Evolutionary conservation across 257 asterid genomes (phyloP), one percentile per base, ranked within the genome.

Genomic region (Solanum pinnatisectum): DNA sequence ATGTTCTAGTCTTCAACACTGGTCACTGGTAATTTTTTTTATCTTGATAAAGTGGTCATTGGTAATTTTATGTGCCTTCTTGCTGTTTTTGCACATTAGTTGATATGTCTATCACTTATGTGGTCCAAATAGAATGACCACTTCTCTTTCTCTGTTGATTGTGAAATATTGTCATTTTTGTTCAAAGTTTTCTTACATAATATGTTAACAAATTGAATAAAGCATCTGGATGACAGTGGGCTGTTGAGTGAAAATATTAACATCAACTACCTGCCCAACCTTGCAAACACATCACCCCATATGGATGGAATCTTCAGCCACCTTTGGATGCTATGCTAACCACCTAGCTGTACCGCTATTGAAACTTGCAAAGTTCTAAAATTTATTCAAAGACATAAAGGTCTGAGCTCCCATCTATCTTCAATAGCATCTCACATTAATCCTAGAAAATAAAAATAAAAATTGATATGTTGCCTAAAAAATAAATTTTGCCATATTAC

Each of bases 1-100:
- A 93, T 90, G 98, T 97, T 83, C 90, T 96, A 79, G 92, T 97
- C 87, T 97, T 96, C 94, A 97, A 96, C 90, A 97, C 99, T 86
- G 98, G 99, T 82, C 99, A 96, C 88, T 97, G 99, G 99, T 96
- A 88, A 94, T 71, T 89, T 87, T 86, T 44, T 44, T 44, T 44
- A 44, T 44, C 52, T 44, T 44, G 52, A 44, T 44, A 13, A 44
- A 44, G 52, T 86, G 98, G 99, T 82, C 99, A 96, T 88, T 97
- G 99, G 98, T 96, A 88, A 94, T 71, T 89, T 87, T 86, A 44
- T 78, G 10, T 85, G 90, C 91, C 74, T 86, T 81, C 18, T 23
- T 72, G 74, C 49, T 67, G 65, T 67, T 42, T 71, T 63, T 85
- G 11, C 86, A 67, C 8, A 44, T 81, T 27, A 46, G 40, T n/a